Conservation (phyloP, 2,329 filamentous ascomycete species). For the Penicillium expansum region DNA sequence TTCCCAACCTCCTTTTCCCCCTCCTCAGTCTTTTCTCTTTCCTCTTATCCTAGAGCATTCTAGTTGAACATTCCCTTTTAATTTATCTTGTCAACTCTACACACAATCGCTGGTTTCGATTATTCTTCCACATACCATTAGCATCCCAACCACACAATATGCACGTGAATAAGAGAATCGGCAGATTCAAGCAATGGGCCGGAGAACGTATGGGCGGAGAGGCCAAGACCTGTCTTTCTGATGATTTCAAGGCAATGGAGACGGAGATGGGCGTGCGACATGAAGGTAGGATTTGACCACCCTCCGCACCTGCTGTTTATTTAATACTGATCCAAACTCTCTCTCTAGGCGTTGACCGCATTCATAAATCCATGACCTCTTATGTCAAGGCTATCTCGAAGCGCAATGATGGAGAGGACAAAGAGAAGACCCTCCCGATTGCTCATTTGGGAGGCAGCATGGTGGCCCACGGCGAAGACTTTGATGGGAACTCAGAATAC, state of each 20-base stretch:
- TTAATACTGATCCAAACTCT: neutral
- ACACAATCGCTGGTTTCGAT: conserved; percentile 11
- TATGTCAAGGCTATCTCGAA: conserved; percentile 88
- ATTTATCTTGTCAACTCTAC: neutral
- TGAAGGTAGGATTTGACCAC: conserved; percentile 60
- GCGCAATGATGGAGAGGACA: conserved; percentile 79
- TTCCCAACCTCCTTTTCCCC: conserved; percentile 18
- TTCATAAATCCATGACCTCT: conserved; percentile 78
- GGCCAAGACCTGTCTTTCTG: conserved; percentile 78
- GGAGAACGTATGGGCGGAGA: conserved; percentile 94
- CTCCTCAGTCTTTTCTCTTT: conserved; percentile 3
- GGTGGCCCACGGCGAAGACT: conserved; percentile 87
- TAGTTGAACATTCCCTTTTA: neutral
- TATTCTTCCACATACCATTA: conserved; percentile 3
- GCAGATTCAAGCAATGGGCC: conserved; percentile 96
- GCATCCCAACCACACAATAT: conserved; percentile 37
- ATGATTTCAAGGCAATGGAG: conserved; percentile 89
- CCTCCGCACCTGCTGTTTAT: neutral
- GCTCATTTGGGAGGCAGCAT: conserved; percentile 80
- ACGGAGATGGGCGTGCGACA: conserved; percentile 85
- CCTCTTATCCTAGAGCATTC: neutral
- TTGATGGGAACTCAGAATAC: conserved; percentile 85
- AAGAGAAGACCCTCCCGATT: conserved; percentile 79
- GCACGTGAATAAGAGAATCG: conserved; percentile 82
- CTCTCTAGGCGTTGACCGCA: conserved; percentile 78